A percentile compares a stretch with the other conserved stretches of the same genome.
Conservation (phyloP, 2,329 filamentous ascomycete genomes). For the Trichoderma lentiforme region DNA sequence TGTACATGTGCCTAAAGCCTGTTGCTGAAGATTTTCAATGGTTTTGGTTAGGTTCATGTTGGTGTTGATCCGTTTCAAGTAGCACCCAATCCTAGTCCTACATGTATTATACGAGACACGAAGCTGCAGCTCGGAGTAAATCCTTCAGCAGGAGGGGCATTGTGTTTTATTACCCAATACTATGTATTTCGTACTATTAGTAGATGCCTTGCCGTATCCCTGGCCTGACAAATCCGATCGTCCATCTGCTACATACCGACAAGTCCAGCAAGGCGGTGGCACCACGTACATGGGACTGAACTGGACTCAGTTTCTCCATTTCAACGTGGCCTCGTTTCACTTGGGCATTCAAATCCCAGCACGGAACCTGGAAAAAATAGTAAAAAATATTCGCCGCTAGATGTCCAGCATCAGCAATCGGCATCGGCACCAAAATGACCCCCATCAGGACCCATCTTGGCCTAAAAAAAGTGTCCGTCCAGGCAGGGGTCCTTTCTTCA, state of each 20-base stretch:
- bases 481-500: neutral
- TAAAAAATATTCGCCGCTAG: neutral
- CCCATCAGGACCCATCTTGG: neutral
- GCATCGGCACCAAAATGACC: neutral
- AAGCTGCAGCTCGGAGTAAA: neutral
- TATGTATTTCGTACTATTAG: neutral
- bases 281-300: neutral
- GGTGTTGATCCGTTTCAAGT: neutral
- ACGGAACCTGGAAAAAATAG: neutral
- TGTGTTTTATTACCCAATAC: neutral
- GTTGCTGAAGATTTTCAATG: neutral
- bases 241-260: neutral
- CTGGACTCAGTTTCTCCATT: neutral
- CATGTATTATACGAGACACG: neutral
- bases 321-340: slow-evolving; percentile 7
- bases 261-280: neutral
- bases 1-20: neutral
- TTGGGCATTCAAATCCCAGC: neutral
- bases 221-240: slow-evolving; percentile 1
- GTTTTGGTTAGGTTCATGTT: neutral
- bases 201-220: neutral
- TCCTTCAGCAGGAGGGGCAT: neutral
- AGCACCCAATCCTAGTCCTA: neutral
- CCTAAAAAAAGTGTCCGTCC: neutral
- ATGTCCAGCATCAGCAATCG: neutral